phyloP scores from a whole-genome alignment of 1,284 basidiomycete genomes.

The Fomes fomentarius region DNA sequence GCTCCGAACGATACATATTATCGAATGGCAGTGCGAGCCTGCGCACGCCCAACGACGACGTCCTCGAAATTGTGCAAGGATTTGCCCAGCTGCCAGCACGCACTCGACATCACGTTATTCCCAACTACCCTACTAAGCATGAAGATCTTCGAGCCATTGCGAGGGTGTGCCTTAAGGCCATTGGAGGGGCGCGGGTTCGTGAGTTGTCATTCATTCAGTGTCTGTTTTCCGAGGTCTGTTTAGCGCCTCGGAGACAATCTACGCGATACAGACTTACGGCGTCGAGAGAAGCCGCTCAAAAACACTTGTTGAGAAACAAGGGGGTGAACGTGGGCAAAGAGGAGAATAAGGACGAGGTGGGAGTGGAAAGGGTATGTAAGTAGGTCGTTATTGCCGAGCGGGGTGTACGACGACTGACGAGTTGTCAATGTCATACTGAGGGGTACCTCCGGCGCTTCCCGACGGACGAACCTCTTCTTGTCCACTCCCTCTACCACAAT shows the following conservation, averaged over 20 bases:
- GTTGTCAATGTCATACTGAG: neutral
- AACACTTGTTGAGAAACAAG: neutral
- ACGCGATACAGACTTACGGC: conserved; percentile 5
- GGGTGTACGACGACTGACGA: neutral
- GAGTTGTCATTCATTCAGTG: conserved; percentile 40
- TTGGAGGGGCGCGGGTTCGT: too few species aligned
- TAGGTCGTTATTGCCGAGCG: neutral
- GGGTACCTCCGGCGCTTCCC: conserved; percentile 9
- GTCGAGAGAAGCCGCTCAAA: neutral
- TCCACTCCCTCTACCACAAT: neutral
- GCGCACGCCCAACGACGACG: too few species aligned
- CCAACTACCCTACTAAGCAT: too few species aligned
- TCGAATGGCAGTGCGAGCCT: too few species aligned
- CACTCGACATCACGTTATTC: too few species aligned
- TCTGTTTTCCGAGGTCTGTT: neutral
- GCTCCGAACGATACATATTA: too few species aligned
- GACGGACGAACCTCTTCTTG: neutral
- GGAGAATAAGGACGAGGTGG: neutral
- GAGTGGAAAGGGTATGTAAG: conserved; percentile 1
- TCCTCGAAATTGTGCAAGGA: too few species aligned
- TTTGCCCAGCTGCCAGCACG: too few species aligned
- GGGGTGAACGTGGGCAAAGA: neutral
- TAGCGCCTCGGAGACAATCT: neutral
- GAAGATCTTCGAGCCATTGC: too few species aligned
- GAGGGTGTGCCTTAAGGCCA: too few species aligned